These are phyloP conservation scores for Huntiella moniliformis DNA, from an alignment of 2,329 filamentous ascomycete genomes.

Conservation along the genomic window DNA sequence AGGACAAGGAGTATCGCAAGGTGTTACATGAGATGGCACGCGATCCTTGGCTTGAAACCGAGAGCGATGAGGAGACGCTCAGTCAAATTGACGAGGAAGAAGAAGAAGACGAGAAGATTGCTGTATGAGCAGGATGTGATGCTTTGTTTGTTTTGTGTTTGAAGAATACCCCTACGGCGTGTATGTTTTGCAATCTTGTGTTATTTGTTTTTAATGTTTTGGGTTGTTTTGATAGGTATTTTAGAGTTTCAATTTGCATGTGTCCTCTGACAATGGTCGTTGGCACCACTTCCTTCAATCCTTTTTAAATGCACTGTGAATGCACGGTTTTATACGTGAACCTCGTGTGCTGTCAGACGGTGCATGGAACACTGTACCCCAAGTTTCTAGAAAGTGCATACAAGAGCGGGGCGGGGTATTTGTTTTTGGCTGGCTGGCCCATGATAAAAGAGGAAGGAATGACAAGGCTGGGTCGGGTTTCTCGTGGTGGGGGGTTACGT, in stretches of 20 bases:
- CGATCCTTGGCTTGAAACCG: slow-evolving; percentile 13
- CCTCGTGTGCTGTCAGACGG: no score
- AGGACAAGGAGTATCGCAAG: slow-evolving; percentile 26
- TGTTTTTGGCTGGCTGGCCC: no score
- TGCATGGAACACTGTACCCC: no score
- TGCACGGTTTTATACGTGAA: no score
- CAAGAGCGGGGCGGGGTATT: no score
- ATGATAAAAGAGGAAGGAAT: no score
- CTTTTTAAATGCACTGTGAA: no score
- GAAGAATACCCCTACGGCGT: no score
- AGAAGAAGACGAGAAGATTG: slow-evolving; percentile 4
- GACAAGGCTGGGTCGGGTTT: no score
- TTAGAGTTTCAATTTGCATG: not conserved
- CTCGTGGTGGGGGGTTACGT: no score
- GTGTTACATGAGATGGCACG: slow-evolving; percentile 24
- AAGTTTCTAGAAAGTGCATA: no score
- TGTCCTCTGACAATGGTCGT: not conserved
- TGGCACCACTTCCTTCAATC: no score
- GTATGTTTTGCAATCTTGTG: not conserved
- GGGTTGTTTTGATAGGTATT: not conserved
- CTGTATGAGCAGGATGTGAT: not conserved
- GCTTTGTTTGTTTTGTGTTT: not conserved
- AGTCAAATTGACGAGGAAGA: slow-evolving; percentile 5
- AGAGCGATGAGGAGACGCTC: slow-evolving; percentile 3
- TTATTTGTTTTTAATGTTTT: slow-evolving; percentile 6